Evolutionary conservation across 176 grass and related monocot genomes (phyloP).

Genomic region (Paspalum vaginatum): DNA sequence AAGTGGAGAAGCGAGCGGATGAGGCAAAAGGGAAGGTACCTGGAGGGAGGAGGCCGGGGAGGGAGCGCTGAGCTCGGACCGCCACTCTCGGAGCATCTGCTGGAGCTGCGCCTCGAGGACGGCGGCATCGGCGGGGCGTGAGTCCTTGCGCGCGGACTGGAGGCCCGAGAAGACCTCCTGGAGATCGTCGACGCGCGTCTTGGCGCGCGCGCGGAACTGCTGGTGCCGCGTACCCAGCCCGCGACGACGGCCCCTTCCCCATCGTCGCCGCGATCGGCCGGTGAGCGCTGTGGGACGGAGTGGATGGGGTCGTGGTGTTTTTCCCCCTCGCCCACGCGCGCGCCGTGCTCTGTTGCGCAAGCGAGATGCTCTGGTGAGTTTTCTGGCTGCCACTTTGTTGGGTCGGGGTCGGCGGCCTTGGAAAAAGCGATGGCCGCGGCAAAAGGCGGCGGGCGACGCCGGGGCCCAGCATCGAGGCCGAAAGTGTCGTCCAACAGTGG

Average conservation of each 20-base stretch:
- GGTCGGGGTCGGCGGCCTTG: slow-evolving; percentile 41
- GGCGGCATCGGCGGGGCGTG: slow-evolving; percentile 70
- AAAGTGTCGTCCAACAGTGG: slow-evolving; percentile 1
- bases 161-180: slow-evolving; percentile 92
- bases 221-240: slow-evolving; percentile 66
- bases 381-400: slow-evolving; percentile 50
- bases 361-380: slow-evolving; percentile 37
- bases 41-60: slow-evolving; percentile 82
- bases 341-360: slow-evolving; percentile 5
- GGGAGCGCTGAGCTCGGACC: slow-evolving; percentile 78
- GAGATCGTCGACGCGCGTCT: slow-evolving; percentile 86
- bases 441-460: slow-evolving; percentile 39
- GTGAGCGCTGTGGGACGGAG: background rate
- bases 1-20: background rate
- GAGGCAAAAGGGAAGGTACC: slow-evolving; percentile 9
- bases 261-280: slow-evolving; percentile 36
- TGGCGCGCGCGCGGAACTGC: slow-evolving; percentile 83
- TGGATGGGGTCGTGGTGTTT: background rate
- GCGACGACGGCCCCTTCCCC: slow-evolving; percentile 64
- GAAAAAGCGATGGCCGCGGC: slow-evolving; percentile 66
- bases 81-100: slow-evolving; percentile 97
- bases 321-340: background rate
- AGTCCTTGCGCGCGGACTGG: slow-evolving; percentile 85
- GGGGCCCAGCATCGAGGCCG: slow-evolving; percentile 31
- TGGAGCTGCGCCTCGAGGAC: slow-evolving; percentile 89